Percentiles rank a stretch among this genome's conserved stretches.
Evolutionary conservation across 352 stramenopile species (phyloP).

Genomic region (Phytophthora kernoviae): DNA sequence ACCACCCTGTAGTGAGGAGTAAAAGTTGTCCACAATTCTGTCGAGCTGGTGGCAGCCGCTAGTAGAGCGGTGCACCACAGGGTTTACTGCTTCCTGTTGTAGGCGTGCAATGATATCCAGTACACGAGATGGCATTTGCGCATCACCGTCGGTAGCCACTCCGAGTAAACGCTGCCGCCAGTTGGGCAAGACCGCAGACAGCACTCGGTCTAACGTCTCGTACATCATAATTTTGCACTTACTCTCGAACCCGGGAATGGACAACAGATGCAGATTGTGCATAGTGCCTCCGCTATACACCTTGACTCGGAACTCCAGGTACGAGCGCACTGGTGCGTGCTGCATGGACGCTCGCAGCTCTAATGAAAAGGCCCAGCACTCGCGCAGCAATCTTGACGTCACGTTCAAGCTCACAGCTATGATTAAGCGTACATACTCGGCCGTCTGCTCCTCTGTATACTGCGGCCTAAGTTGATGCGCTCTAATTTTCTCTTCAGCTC

Average conservation of each 20-base stretch:
- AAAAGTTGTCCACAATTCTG: slow-evolving; percentile 47
- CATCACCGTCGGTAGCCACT: slow-evolving; percentile 39
- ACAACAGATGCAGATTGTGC: slow-evolving; percentile 47
- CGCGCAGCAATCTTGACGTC: slow-evolving; percentile 36
- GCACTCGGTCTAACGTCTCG: slow-evolving; percentile 32
- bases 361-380: slow-evolving; percentile 58
- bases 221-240: slow-evolving; percentile 40
- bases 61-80: slow-evolving; percentile 38
- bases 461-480: slow-evolving; percentile 14
- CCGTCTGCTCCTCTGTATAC: slow-evolving; percentile 34
- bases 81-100: slow-evolving; percentile 26
- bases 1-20: slow-evolving; percentile 42
- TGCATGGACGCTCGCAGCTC: slow-evolving; percentile 37
- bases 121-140: slow-evolving; percentile 31
- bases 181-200: slow-evolving; percentile 41
- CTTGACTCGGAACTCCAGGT: slow-evolving; percentile 52
- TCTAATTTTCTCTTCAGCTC: slow-evolving; percentile 2
- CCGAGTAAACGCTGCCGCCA: slow-evolving; percentile 46
- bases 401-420: slow-evolving; percentile 44
- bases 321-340: slow-evolving; percentile 36
- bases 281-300: slow-evolving; percentile 36
- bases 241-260: slow-evolving; percentile 42
- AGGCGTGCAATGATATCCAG: slow-evolving; percentile 37
- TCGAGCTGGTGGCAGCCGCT: slow-evolving; percentile 40
- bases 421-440: slow-evolving; percentile 51